Conservation (phyloP, 495 filamentous ascomycete species). For the Aspergillus bertholletiae region DNA sequence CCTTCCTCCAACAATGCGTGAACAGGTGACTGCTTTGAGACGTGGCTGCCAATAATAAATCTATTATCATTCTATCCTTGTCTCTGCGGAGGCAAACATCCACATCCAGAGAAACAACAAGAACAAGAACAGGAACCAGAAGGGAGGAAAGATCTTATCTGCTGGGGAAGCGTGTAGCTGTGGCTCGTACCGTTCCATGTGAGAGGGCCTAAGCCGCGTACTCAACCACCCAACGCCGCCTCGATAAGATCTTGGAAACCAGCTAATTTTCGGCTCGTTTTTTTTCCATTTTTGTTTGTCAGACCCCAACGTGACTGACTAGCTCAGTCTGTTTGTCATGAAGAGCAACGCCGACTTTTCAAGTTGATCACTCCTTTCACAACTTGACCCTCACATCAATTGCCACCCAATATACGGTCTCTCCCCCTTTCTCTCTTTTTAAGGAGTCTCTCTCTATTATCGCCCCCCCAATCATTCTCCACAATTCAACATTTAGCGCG, state of each 20-base stretch:
- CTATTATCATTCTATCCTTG: background rate
- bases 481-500: slow-evolving; percentile 12
- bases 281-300: background rate
- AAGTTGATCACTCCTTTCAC: background rate
- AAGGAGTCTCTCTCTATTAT: background rate
- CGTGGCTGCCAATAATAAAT: background rate
- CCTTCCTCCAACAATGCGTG: background rate
- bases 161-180: background rate
- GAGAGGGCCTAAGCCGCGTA: slow-evolving; percentile 1
- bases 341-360: background rate
- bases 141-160: background rate
- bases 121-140: background rate
- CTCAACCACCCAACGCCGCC: slow-evolving; percentile 7
- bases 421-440: background rate
- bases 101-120: background rate
- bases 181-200: background rate
- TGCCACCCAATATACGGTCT: background rate
- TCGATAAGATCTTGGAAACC: slow-evolving; percentile 9
- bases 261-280: background rate
- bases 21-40: background rate
- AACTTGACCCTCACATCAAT: background rate
- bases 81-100: background rate
- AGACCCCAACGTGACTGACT: background rate
- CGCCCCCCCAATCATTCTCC: slow-evolving; percentile 6
- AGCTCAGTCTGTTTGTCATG: background rate